Percentiles rank a stretch among this genome's conserved stretches.
Evolutionary conservation across 1,284 basidiomycete genomes (phyloP).

Genomic region (Rhodotorula sp.): DNA sequence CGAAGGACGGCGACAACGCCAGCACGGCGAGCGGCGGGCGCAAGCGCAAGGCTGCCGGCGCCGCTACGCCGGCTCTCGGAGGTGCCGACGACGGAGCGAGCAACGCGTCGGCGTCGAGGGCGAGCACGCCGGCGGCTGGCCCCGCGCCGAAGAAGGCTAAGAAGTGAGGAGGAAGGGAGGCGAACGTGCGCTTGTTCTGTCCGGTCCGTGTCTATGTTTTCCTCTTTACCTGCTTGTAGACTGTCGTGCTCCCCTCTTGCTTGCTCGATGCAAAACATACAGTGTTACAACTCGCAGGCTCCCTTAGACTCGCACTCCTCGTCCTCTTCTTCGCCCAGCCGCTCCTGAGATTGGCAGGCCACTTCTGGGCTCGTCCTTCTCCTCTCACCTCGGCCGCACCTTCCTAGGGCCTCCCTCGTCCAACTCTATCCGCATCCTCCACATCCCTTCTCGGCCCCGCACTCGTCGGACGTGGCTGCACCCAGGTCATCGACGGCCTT

Average conservation of each 20-base stretch:
- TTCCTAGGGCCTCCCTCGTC: constrained; percentile 4
- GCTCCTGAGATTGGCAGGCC: constrained; percentile 14
- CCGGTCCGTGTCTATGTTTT: background rate
- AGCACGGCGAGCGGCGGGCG: constrained; percentile 1
- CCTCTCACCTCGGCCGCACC: constrained; percentile 15
- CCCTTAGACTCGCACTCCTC: constrained; percentile 27
- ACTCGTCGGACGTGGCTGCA: constrained; percentile 18
- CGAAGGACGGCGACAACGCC: constrained; percentile 8
- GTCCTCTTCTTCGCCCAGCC: constrained; percentile 27
- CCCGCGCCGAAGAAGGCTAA: constrained; percentile 31
- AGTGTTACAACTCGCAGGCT: constrained; percentile 3
- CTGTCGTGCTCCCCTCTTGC: too few relatives aligned
- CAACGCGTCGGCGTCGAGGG: constrained; percentile 17
- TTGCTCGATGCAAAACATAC: too few relatives aligned
- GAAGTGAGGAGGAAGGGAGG: constrained; percentile 8
- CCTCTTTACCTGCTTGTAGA: background rate
- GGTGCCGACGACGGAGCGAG: constrained; percentile 2
- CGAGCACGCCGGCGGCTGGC: constrained; percentile 30
- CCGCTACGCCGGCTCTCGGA: background rate
- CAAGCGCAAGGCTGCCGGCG: constrained; percentile 19
- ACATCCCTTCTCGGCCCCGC: constrained; percentile 27
- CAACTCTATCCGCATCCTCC: constrained; percentile 16
- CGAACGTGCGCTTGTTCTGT: background rate
- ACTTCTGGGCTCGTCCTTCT: constrained; percentile 6
- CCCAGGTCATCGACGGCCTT: constrained; percentile 21